Evolutionary conservation across 129 eudicot species (phyloP), one percentile per base, ranked within the genome.

Genomic region (Scalesia atractyloides): DNA sequence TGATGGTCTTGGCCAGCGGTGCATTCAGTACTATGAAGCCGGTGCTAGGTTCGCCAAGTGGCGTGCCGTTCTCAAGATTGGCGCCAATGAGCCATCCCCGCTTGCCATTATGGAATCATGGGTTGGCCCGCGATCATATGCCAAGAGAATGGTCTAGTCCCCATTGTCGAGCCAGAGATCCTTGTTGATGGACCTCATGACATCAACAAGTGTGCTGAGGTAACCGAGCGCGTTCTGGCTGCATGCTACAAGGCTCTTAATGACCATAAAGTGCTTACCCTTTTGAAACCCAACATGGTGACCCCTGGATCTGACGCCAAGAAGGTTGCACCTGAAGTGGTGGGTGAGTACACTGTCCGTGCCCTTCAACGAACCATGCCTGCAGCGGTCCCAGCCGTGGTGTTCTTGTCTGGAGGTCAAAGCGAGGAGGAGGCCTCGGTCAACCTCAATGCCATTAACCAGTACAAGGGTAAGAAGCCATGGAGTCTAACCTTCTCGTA

Each of bases 171-270:
- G 80, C 91, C 88, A 3, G 91, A 86, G 76, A 86, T 86, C 57
- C 79, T 86, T 9, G 86, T 81, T 17, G 91, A 86, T 46, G 91
- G 91, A 5, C 44, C 82, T 36, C 91, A 86, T 49, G 88, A 86
- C 78, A 86, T 86, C 64, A 80, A 77, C 66, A 83, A 72, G 50
- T 83, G 88, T 15, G 91, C 91, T 22, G 88, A 80, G 65, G 86
- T 81, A 5, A 80, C 88, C 4, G 91, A 86, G 30, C 86, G 82
- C 0, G 88, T 86, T 18, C 69, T 86, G 1, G 91, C 91, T 1
- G 91, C 88, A 18, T 80, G 84, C 68, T 86, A 86, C 86, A 86
- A 86, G 84, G 91, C 91, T 56, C 85, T 86, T 10, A 83, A 86
- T 19, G 91, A 86, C 80, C 91, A 86, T 76, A 83, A 86, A 2